These are phyloP conservation scores for Hura crepitans DNA, from an alignment of 441 rosid genomes.

Conservation along the genomic window DNA sequence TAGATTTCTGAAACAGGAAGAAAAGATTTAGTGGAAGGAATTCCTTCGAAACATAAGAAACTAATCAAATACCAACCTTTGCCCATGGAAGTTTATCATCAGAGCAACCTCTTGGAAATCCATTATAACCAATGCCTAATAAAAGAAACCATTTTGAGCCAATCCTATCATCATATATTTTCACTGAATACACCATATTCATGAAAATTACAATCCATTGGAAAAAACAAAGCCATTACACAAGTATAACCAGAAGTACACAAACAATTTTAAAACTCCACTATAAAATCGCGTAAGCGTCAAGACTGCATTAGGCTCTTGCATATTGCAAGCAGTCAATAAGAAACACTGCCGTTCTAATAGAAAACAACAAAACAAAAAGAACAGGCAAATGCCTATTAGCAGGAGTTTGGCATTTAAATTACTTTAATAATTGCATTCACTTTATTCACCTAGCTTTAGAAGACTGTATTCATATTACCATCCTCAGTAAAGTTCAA, in stretches of 20 bases:
- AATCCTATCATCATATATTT: neutral
- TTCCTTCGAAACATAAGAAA: slow-evolving; percentile 13
- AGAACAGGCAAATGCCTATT: neutral
- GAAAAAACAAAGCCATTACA: too few species aligned
- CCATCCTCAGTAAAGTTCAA: neutral
- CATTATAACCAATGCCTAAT: slow-evolving; percentile 92
- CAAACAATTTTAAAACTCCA: too few species aligned
- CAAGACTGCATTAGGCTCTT: neutral
- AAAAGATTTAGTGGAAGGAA: slow-evolving; percentile 5
- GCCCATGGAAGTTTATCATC: slow-evolving; percentile 98
- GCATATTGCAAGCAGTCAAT: neutral
- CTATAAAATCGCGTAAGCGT: neutral
- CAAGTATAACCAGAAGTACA: neutral
- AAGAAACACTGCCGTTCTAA: neutral
- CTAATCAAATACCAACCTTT: slow-evolving; percentile 44
- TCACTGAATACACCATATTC: neutral
- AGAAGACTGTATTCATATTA: neutral
- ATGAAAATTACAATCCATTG: too few species aligned
- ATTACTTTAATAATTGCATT: neutral
- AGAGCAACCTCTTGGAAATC: slow-evolving; percentile 97
- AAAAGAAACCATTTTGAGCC: slow-evolving; percentile 13
- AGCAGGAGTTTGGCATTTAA: neutral
- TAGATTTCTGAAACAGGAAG: slow-evolving; percentile 58
- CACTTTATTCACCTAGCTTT: neutral
- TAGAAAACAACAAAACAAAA: neutral